These are phyloP conservation scores for Hypholoma sublateritium DNA, from an alignment of 768 basidiomycete genomes.

Conservation along the genomic window DNA sequence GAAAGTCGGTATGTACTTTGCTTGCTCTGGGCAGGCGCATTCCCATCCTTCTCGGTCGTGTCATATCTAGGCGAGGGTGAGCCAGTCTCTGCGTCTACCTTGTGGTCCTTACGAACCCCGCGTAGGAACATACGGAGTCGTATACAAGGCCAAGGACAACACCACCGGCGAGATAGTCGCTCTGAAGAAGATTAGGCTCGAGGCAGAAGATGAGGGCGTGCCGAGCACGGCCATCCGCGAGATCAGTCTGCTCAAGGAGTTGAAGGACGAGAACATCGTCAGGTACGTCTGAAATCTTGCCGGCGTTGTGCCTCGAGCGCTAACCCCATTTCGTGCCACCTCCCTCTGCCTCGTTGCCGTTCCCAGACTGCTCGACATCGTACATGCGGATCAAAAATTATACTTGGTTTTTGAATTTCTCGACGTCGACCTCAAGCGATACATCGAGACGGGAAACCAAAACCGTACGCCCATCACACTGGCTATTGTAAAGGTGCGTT, in stretches of 20 bases:
- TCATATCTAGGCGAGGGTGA: slow-evolving; percentile 49
- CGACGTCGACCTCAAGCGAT: slow-evolving; percentile 94
- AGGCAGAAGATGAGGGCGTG: slow-evolving; percentile 98
- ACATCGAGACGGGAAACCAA: slow-evolving; percentile 88
- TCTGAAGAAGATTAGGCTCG: slow-evolving; percentile 97
- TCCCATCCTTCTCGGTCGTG: slow-evolving; percentile 13
- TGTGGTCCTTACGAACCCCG: slow-evolving; percentile 1
- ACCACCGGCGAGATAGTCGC: slow-evolving; percentile 84
- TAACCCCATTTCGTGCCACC: not conserved
- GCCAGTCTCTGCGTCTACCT: slow-evolving; percentile 14
- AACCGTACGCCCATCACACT: slow-evolving; percentile 69
- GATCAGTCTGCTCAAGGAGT: slow-evolving; percentile 95
- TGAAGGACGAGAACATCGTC: slow-evolving; percentile 96
- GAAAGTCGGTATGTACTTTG: slow-evolving; percentile 84
- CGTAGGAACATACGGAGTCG: slow-evolving; percentile 95
- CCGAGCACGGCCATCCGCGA: slow-evolving; percentile 98
- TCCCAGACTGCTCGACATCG: slow-evolving; percentile 87
- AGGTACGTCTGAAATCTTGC: slow-evolving; percentile 47
- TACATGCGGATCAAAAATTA: slow-evolving; percentile 95
- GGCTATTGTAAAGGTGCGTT: slow-evolving; percentile 77
- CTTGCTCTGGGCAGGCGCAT: slow-evolving; percentile 15
- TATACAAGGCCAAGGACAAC: slow-evolving; percentile 93
- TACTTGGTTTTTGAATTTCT: slow-evolving; percentile 98
- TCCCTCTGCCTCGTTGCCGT: not conserved
- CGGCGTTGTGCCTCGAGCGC: slow-evolving; percentile 1